Base-by-base conservation (phyloP, 2,329 filamentous ascomycete species). In the Claviceps sp. region DNA sequence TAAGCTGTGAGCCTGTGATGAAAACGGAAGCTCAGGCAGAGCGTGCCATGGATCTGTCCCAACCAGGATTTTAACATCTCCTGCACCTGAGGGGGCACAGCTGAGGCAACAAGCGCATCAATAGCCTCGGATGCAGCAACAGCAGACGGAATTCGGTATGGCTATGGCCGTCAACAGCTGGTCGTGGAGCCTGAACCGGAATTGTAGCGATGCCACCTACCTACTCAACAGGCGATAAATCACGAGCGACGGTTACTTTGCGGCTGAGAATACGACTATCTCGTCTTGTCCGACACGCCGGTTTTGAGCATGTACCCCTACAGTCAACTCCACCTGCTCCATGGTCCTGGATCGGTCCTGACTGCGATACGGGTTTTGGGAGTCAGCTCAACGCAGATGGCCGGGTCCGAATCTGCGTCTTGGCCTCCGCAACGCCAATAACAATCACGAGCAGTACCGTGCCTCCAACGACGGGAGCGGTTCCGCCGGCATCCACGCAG, bases 71-170 rank as follows among this genome's bases (percentile, higher is more conserved):
- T 53, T 78, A 78, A 55, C 73, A 76, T 47, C 69, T 81, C 38
- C 78, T 79, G 54, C 77, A 79, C 51, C 75, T 80, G 75, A 81
- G 58, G 65, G 72, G 4, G 71, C 74, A 1, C 73, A 72, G 38
- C 71, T 80, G 24, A 69, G 73, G 8, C 76, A 66, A 50, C 63
- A 63, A 48, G 54, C 54, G 16, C 60, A 62, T 26, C 61, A 59
- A 42, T 56, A 55, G 18, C 54, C 53, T 14, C 56, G 59, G 22
- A 61, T 62, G 38, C 61, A 59, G 45, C 65, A 67, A 11, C 62
- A 60, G 26, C 58, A 60, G 34, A 47, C 62, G 52, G 56, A 55
- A 16, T 70, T 75, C 61, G 67, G 65, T 18, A 69, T 75, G 65
- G 66, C 61, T 38, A 72, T 69, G 65, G 26, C 7, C 26, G 26